Evolutionary conservation across 768 basidiomycete species (phyloP).

Genomic region (Filobasidium wieringae): DNA sequence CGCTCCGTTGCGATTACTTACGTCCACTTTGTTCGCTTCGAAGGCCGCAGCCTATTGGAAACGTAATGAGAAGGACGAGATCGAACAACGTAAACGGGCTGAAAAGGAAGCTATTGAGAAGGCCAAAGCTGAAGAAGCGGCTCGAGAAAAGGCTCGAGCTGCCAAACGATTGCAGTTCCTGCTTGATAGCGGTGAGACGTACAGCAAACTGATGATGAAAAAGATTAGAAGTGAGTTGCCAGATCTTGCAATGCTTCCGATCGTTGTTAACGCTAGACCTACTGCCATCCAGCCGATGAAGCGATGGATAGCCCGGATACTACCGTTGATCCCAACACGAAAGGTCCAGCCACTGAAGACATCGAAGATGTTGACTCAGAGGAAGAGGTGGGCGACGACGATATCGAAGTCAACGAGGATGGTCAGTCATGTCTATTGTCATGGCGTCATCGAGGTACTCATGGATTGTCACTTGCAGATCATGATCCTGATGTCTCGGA

Average conservation of each 20-base stretch:
- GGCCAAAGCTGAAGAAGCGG: slow-evolving; percentile 35
- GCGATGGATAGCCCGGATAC: slow-evolving; percentile 6
- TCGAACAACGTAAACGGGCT: slow-evolving; percentile 80
- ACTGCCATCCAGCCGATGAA: slow-evolving; percentile 12
- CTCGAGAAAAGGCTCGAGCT: slow-evolving; percentile 78
- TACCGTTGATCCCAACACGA: neutral
- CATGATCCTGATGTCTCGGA: slow-evolving; percentile 11
- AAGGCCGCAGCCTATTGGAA: slow-evolving; percentile 95
- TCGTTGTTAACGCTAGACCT: too few relatives aligned
- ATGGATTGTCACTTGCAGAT: neutral
- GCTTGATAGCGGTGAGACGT: slow-evolving; percentile 95
- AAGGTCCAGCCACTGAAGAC: neutral
- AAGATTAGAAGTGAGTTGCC: slow-evolving; percentile 48
- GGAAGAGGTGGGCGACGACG: slow-evolving; percentile 1
- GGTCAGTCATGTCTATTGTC: neutral
- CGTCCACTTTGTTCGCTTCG: neutral
- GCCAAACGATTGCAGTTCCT: slow-evolving; percentile 95
- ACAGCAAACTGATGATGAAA: slow-evolving; percentile 97
- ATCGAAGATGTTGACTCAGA: neutral
- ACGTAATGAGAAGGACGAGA: slow-evolving; percentile 93
- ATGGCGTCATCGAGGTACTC: neutral
- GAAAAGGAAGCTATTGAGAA: slow-evolving; percentile 65
- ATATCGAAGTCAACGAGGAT: slow-evolving; percentile 6
- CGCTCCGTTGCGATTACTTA: neutral
- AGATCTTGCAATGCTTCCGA: neutral